phyloP scores from a whole-genome alignment of 2,329 filamentous ascomycete species.

The Cercospora zeina region DNA sequence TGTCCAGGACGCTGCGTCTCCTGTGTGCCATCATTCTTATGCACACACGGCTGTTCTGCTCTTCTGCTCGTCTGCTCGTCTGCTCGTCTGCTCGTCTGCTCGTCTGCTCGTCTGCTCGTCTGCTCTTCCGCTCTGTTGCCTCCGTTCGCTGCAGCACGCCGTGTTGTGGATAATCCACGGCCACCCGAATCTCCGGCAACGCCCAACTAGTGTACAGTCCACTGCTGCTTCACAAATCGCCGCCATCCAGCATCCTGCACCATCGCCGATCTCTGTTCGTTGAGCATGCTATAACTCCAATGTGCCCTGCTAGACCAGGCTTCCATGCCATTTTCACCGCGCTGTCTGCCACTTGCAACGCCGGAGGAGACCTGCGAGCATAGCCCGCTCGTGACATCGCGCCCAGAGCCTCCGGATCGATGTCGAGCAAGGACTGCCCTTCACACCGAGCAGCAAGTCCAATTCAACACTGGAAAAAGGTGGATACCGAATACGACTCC shows the following conservation, averaged over 20 bases:
- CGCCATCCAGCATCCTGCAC: neutral
- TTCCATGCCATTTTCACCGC: slow-evolving; percentile 6
- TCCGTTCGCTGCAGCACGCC: neutral
- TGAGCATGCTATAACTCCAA: slow-evolving; percentile 9
- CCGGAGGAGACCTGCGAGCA: slow-evolving; percentile 6
- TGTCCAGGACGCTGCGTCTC: neutral
- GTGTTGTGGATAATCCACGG: neutral
- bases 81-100: neutral
- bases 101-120: neutral
- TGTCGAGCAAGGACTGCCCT: slow-evolving; percentile 3
- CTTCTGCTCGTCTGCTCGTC: neutral
- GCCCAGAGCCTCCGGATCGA: slow-evolving; percentile 11
- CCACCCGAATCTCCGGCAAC: neutral
- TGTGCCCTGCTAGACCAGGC: slow-evolving; percentile 6
- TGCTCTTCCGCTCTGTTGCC: neutral
- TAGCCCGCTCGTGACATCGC: slow-evolving; percentile 2
- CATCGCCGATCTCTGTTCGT: slow-evolving; percentile 10
- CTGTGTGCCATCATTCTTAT: neutral
- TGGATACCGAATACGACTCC: neutral
- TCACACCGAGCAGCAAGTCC: slow-evolving; percentile 4
- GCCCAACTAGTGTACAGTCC: neutral
- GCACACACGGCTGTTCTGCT: neutral
- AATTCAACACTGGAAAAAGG: slow-evolving; percentile 2
- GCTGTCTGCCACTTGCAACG: slow-evolving; percentile 1
- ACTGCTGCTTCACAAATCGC: slow-evolving; percentile 1